Base-by-base conservation (phyloP, 495 filamentous ascomycete species). In the Trichocladium antarcticum region DNA sequence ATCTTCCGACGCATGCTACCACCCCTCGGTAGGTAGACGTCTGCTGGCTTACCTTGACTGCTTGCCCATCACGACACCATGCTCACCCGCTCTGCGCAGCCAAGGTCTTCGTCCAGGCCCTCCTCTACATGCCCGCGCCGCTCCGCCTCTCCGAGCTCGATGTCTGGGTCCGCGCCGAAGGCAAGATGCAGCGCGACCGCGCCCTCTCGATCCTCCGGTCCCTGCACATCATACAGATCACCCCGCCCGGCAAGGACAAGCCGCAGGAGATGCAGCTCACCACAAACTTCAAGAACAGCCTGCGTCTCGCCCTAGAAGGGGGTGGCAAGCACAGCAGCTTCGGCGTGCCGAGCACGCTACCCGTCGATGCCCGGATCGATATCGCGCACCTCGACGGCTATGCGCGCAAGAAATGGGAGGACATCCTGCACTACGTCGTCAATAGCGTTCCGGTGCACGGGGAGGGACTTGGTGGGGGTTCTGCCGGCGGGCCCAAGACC, bases 1-100 rank as follows among this genome's bases (percentile, higher is more conserved):
- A 89, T 98, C 56, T 97, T 96, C 67, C 80, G 93, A 55, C 88
- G 92, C 68, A 95, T 97, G 89, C 76, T 97, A 47, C 85, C 93
- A 51, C 85, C 89, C 50, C 67, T 95, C 45, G 87, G 87, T 90
- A 76, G 57, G 72, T 27, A 27, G n/a, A n/a, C n/a, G n/a, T 27
- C 24, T 27, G 8, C 24, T 27, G 24, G 4, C 24, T 27, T 27
- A 8, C 24, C 24, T 27, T 27, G 24, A 27, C 24, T 3, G 4
- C 3, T 8, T 4, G 24, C 8, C 24, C 24, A 8, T 36, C 8
- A 10, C 22, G 29, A 42, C 43, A 56, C 19, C 16, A 6, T 57
- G 14, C 53, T 58, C 15, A 61, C 45, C n/a, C 35, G 28, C 38
- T 17, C 39, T 55, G n/a, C n/a, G n/a, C 62, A 89, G 92, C 92